Evolutionary conservation across 495 filamentous ascomycete species (phyloP), one percentile per base, ranked within the genome.

Genomic region (Xylaria longipes): DNA sequence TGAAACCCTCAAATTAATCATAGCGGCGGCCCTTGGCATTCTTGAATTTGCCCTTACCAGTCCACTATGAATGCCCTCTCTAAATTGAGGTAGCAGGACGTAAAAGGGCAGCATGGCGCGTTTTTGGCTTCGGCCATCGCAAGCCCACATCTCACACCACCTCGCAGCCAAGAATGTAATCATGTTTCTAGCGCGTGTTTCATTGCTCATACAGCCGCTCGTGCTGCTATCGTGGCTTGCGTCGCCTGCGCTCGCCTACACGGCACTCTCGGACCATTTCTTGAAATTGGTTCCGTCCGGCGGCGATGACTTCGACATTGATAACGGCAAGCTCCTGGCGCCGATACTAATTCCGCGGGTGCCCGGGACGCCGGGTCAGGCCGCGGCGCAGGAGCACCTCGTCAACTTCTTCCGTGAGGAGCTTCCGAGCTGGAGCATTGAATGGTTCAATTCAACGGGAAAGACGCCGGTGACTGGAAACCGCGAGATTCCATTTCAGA

Each of bases 331-430:
- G 8, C 84, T 99, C 27, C 87, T 98, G n/a, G 84, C 95, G 1
- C 96, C 95, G 1, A 95, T 99, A 72, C 88, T 99, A n/a, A 89
- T 88, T 29, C 91, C 95, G 37, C 93, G 96, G 67, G 95, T 99
- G 35, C 90, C 96, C 31, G 96, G 95, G 27, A 97, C 93, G 5
- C 83, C 88, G 2, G 93, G 93, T 37, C 94, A 90, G n/a, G 80
- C 82, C 17, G 84, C 84, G 8, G 95, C 93, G 2, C 91, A 94
- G 62, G 83, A 90, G 33, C 97, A 98, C 82, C 93, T 99, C 73
- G 86, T 89, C 57, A 81, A 92, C 77, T 99, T 94, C 84, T 96
- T 97, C 78, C 79, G 80, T 7, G 84, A 81, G 6, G 81, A 89
- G 33, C 88, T 99, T 3, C 94, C 94, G 0, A 79, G 88, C 56